These are phyloP conservation scores for Acanthamoeba castellanii DNA, from an alignment of 208 protist genomes.

Conservation along the genomic window DNA sequence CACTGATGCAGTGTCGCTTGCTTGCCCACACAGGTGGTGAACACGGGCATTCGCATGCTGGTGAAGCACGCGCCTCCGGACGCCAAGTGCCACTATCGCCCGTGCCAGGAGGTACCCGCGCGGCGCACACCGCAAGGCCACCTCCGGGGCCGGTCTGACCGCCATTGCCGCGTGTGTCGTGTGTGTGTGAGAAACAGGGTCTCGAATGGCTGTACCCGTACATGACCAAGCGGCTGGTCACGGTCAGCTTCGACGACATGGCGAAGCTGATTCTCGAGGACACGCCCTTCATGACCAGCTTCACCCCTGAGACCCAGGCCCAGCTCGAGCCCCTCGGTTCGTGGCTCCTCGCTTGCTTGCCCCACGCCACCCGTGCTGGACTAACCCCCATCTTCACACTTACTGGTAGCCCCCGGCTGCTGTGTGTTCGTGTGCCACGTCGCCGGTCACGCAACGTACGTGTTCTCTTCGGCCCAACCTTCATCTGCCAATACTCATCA, in stretches of 20 bases:
- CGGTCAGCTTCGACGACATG: neutral
- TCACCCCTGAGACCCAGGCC: neutral
- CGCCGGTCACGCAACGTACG: neutral
- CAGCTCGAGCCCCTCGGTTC: conserved; percentile 18
- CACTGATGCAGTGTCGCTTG: too few relatives aligned
- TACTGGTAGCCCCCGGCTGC: neutral
- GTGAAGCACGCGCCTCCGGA: neutral
- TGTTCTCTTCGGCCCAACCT: neutral
- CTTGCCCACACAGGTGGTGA: neutral
- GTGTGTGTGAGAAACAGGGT: neutral
- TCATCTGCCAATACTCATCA: neutral
- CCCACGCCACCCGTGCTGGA: neutral
- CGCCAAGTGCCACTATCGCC: conserved; percentile 37
- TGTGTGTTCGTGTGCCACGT: neutral
- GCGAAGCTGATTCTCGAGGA: neutral
- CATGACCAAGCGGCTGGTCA: conserved; percentile 10
- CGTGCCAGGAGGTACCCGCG: conserved; percentile 4
- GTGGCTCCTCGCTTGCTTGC: neutral
- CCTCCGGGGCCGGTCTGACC: too few relatives aligned
- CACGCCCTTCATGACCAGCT: neutral
- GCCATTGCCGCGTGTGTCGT: too few relatives aligned
- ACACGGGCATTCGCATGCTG: conserved; percentile 1
- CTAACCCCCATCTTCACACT: neutral
- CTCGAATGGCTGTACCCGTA: neutral
- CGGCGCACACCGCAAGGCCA: too few relatives aligned